Base-by-base conservation (phyloP, 495 filamentous ascomycete genomes). In the Neurospora hispaniola region DNA sequence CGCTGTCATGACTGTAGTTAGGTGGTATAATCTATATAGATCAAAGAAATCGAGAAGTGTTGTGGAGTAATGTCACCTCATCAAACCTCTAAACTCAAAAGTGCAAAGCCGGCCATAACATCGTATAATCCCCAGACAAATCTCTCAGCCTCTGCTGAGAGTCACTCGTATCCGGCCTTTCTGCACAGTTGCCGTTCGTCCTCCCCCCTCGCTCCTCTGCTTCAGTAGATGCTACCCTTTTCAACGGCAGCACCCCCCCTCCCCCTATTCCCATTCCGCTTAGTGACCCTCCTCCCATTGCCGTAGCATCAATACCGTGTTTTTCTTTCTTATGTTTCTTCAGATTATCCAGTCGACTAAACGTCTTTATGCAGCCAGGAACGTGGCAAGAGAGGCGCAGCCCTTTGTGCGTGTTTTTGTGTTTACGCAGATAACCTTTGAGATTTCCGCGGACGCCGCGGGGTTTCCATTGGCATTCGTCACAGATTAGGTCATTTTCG, bases 331-430 rank as follows among this genome's bases (percentile, higher is more conserved):
- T 78, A 70, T 85, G 84, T 20, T 81, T 80, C 43, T 82, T 81
- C 10, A 84, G 76, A 70, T 85, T 85, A 69, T 85, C 84, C 8
- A 79, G 76, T 8, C 84, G 79, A 40, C 81, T 84, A 72, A 85
- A 85, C 9, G 73, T 79, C 71, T 79, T 84, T 10, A 76, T 77
- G 54, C 84, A 85, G 27, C 74, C 76, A 6, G 62, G 44, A 18
- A 79, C 76, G 69, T 80, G 75, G 40, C 84, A 85, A 0, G 72
- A 72, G 8, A 82, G 68, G 12, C 80, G 73, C 16, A 80, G 69
- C 3, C 80, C 79, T 69, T 81, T 82, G 74, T 82, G 80, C 8
- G 79, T 80, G 71, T 82, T 82, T 31, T 82, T 82, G 72, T 82
- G 80, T 35, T 82, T 82, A 23, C 80, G 80, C 8, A 82, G 77